phyloP scores from a whole-genome alignment of 805 yeast genomes.

The Millerozyma acaciae region DNA sequence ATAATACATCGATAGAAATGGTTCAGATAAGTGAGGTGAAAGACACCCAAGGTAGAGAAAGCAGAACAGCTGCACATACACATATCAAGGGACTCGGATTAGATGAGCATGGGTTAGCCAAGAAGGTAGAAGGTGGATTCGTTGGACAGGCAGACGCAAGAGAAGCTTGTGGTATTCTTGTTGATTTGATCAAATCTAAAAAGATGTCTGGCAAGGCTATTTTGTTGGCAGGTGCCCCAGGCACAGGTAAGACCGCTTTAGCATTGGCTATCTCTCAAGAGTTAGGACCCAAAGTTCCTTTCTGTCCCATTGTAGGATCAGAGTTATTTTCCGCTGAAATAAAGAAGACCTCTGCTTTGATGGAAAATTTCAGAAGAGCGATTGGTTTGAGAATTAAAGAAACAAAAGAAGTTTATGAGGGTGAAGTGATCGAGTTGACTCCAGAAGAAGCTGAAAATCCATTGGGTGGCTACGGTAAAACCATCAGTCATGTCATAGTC shows the following conservation, averaged over 20 bases:
- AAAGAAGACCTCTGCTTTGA: constrained; percentile 91
- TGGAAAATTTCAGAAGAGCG: constrained; percentile 95
- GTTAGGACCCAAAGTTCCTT: constrained; percentile 95
- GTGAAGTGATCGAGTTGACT: constrained; percentile 92
- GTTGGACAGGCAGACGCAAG: constrained; percentile 74
- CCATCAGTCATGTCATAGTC: constrained; percentile 89
- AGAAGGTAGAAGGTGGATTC: constrained; percentile 82
- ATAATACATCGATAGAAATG: no score
- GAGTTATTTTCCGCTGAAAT: constrained; percentile 95
- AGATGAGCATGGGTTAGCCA: constrained; percentile 85
- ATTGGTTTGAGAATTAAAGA: constrained; percentile 95
- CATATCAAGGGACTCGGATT: constrained; percentile 94
- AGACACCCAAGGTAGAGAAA: constrained; percentile 48
- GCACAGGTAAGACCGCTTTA: constrained; percentile 96
- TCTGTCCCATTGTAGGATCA: constrained; percentile 94
- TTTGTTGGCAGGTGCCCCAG: constrained; percentile 94
- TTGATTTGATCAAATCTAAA: constrained; percentile 87
- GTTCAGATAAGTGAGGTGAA: constrained; percentile 77
- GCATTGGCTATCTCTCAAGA: constrained; percentile 96
- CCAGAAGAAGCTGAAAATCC: constrained; percentile 98
- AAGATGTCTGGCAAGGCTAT: constrained; percentile 96
- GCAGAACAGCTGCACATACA: constrained; percentile 92
- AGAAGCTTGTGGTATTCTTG: constrained; percentile 93
- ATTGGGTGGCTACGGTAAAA: constrained; percentile 95
- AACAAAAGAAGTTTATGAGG: constrained; percentile 96